These are phyloP conservation scores for Pichia cephalocereana DNA, from an alignment of 805 yeast genomes.

Conservation along the genomic window DNA sequence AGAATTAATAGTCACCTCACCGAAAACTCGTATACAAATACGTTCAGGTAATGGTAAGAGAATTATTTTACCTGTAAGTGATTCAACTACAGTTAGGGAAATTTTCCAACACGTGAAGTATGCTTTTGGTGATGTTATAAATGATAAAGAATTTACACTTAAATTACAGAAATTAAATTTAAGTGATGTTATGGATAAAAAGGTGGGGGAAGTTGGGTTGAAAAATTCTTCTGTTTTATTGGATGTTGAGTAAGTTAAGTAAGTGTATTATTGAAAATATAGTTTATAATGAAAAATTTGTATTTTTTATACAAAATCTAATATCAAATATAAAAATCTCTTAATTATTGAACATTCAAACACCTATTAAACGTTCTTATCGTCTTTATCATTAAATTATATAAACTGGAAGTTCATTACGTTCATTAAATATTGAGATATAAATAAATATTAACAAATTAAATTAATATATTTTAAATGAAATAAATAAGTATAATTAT, in stretches of 20 bases:
- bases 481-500: no score
- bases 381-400: no score
- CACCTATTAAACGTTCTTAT: no score
- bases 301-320: no score
- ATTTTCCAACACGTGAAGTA: slow-evolving; percentile 63
- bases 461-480: no score
- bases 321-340: no score
- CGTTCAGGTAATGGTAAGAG: slow-evolving; percentile 79
- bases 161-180: slow-evolving; percentile 53
- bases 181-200: slow-evolving; percentile 29
- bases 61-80: slow-evolving; percentile 57
- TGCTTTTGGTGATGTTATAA: slow-evolving; percentile 35
- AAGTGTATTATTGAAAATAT: no score
- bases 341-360: no score
- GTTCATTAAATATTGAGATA: no score
- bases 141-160: slow-evolving; percentile 43
- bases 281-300: no score
- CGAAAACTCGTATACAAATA: slow-evolving; percentile 74
- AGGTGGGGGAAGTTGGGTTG: slow-evolving; percentile 66
- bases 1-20: slow-evolving; percentile 50
- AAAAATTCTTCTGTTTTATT: slow-evolving; percentile 73
- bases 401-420: no score
- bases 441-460: no score
- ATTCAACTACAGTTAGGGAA: slow-evolving; percentile 46
- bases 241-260: slow-evolving; percentile 34